Evolutionary conservation across 805 yeast species (phyloP), one percentile per base, ranked within the genome.

Genomic region (Kregervanrija delftensis): DNA sequence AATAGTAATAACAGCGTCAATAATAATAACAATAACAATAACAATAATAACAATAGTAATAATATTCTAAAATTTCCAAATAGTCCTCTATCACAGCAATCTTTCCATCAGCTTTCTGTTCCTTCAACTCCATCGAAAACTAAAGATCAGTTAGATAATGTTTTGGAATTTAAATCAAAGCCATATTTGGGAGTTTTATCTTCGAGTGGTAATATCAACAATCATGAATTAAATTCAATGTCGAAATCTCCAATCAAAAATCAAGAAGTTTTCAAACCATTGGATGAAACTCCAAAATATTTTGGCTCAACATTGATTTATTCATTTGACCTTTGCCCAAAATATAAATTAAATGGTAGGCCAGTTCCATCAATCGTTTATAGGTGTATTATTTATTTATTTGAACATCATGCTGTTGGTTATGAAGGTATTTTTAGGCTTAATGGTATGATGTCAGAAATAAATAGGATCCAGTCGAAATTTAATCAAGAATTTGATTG

Each of bases 381-480:
- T 54, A 67, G 95, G 48, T 88, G 96, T 57, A 57, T 90, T 32
- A 83, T 78, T 45, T 86, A 74, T 52, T 68, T 91, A 41, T 72
- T 73, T 41, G 72, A 69, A 34, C 74, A 81, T 22, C 79, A 82
- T 16, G 96, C 95, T 0, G 69, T 82, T n/a, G 76, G 76, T 49
- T 93, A 87, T 61, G 96, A 89, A 57, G 99, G 99, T 10, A 77
- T 91, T 3, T 93, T 93, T 68, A 72, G 99, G 49, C 68, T 89
- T 46, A 86, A 90, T 63, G 98, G 98, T 4, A 86, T 95, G 33
- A 84, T 89, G 45, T 74, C 88, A 1, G 73, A 83, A 42, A 87
- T 86, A 35, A 77, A 81, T 50, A 76, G 71, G 35, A 71, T 86
- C 47, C 86, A 82, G 55, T 86, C 77, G 39, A 70, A 66, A 39